Evolutionary conservation across 1,284 basidiomycete species (phyloP), one percentile per base, ranked within the genome.

Genomic region (Cystobasidium slooffiae): DNA sequence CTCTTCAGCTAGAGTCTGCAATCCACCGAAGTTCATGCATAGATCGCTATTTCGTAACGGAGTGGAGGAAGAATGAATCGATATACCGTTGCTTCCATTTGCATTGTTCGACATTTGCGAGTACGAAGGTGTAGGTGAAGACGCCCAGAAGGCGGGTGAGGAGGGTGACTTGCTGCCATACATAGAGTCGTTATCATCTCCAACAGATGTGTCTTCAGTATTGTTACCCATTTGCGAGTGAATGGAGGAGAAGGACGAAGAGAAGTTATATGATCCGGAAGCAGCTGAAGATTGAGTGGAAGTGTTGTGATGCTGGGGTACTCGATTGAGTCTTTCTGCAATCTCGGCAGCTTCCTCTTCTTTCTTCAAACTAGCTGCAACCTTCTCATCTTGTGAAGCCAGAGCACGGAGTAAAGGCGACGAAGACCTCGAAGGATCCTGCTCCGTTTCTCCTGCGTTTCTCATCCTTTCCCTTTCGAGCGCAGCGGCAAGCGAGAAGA

Each of bases 1-100:
- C 70, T 79, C 79, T 58, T 80, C 79, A 24, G 77, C 77, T 18
- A 80, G 76, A 2, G 79, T 79, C 43, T 80, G 77, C 66, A 80
- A 70, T 31, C 61, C 56, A 16, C 75, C 73, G 53, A 62, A 47
- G 62, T 51, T 69, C 59, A 61, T 44, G 41, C 39, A 56, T 20
- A 56, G 24, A 39, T 73, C 63, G 52, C 51, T 65, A 41, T 52
- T 62, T 9, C 70, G 70, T 14, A 73, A 63, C 8, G 70, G 70
- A n/a, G 59, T 43, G 31, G 20, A 72, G 67, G 12, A 74, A 63
- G 72, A 77, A 65, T 63, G 65, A 43, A 44, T 77, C 69, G 51
- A 73, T n/a, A 75, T 68, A 41, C 72, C 77, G n/a, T 61, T 65
- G 49, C 67, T 65, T 24, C 75, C 75, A 73, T 31, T 72, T 74